Evolutionary conservation across 1,284 basidiomycete genomes (phyloP).

Genomic region (Xanthoconium separans): DNA sequence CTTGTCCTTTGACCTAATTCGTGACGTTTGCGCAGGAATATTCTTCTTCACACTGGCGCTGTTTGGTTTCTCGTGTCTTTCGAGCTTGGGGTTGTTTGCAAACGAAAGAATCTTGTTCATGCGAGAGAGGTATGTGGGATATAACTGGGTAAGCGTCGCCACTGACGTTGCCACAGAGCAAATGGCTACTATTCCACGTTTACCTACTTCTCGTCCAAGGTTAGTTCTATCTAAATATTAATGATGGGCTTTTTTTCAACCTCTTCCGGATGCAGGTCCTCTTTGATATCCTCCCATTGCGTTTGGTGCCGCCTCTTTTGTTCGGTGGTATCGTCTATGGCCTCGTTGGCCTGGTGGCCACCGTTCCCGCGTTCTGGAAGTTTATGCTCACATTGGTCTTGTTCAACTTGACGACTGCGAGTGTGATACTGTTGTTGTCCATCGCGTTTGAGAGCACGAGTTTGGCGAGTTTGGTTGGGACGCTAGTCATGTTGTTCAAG

Average conservation of each 20-base stretch:
- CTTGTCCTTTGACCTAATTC: not conserved
- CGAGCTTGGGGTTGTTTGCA: conserved; percentile 89
- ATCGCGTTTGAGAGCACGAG: conserved; percentile 85
- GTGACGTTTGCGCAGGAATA: conserved; percentile 53
- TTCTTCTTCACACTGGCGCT: conserved; percentile 96
- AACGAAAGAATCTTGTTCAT: conserved; percentile 95
- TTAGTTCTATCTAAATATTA: conserved; percentile 22
- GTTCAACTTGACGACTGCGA: conserved; percentile 94
- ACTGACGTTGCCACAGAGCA: conserved; percentile 49
- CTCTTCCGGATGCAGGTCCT: conserved; percentile 56
- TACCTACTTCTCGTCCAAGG: conserved; percentile 95
- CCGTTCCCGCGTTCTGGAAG: conserved; percentile 92
- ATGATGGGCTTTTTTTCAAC: not conserved
- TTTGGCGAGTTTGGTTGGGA: conserved; percentile 91
- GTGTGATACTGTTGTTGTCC: conserved; percentile 86
- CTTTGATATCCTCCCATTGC: conserved; percentile 93
- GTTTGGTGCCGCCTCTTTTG: conserved; percentile 91
- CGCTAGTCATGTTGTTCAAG: conserved; percentile 97
- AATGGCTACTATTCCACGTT: conserved; percentile 97
- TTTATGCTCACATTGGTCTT: conserved; percentile 93
- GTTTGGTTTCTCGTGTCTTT: conserved; percentile 95
- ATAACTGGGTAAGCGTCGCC: not conserved
- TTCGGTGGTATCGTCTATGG: conserved; percentile 95
- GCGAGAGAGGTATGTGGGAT: conserved; percentile 74
- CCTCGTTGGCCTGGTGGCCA: conserved; percentile 90